These are phyloP conservation scores for Ulota crispa DNA, from an alignment of 225 moss, liverwort and hornwort species.

Conservation along the genomic window DNA sequence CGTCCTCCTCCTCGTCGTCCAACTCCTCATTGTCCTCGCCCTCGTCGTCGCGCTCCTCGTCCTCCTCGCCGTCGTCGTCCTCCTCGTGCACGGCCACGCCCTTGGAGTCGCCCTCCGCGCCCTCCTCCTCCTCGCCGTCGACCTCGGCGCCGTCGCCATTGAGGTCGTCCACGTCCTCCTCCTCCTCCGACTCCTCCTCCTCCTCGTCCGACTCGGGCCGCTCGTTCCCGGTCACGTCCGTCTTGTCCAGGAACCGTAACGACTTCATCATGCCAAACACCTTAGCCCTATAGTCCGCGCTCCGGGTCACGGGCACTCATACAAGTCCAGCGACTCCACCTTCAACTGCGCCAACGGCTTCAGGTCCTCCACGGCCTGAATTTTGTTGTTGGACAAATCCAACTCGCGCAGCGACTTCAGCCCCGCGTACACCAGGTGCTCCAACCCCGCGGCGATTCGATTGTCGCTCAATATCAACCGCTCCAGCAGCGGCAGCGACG, in stretches of 20 bases:
- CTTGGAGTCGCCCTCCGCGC: slow-evolving; percentile 54
- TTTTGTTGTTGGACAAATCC: slow-evolving; percentile 83
- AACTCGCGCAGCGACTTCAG: slow-evolving; percentile 73
- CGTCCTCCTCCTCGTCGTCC: slow-evolving; percentile 67
- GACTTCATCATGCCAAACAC: slow-evolving; percentile 81
- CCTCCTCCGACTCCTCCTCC: slow-evolving; percentile 64
- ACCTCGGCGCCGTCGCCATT: slow-evolving; percentile 62
- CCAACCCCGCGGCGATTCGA: slow-evolving; percentile 71
- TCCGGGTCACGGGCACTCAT: slow-evolving; percentile 72
- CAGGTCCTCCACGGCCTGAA: slow-evolving; percentile 72
- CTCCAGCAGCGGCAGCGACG: slow-evolving; percentile 62
- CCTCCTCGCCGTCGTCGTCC: slow-evolving; percentile 67
- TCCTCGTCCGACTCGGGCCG: slow-evolving; percentile 83
- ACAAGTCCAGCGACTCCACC: slow-evolving; percentile 72
- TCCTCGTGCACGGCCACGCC: slow-evolving; percentile 56
- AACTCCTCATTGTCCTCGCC: slow-evolving; percentile 50
- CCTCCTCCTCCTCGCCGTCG: slow-evolving; percentile 70
- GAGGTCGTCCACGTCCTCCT: slow-evolving; percentile 69
- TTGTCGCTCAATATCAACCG: slow-evolving; percentile 75
- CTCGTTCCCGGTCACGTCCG: slow-evolving; percentile 66
- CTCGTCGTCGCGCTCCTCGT: slow-evolving; percentile 60
- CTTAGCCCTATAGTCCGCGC: slow-evolving; percentile 64
- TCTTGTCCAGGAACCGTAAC: slow-evolving; percentile 79
- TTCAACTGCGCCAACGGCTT: slow-evolving; percentile 67
- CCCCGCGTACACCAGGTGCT: slow-evolving; percentile 74